Base-by-base conservation (phyloP, 1,139 yeast genomes). In the Taiozyma sp. region DNA sequence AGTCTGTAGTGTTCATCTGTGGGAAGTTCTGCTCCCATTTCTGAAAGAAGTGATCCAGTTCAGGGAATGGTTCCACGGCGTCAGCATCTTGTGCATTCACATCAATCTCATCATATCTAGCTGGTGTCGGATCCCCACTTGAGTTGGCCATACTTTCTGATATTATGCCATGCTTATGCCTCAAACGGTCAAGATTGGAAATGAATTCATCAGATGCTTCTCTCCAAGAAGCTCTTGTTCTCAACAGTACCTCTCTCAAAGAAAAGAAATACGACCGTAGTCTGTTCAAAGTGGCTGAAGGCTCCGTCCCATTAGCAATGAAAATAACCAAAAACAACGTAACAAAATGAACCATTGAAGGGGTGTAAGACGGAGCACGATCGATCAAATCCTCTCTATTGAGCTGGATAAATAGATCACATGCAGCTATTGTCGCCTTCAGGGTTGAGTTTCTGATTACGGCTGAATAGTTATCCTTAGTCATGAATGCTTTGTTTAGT, bases 401-500 rank as follows among this genome's bases (percentile, higher is more conserved):
- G 16, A 47, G 19, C 3, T 27, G 44, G 7, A 23, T 8, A 8
- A 55, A 23, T 2, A 54, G 40, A n/a, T 44, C 48, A 3, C 53
- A 44, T 16, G 61, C 57, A 23, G 54, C 54, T 1, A 48, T 27
- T 4, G 62, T 56, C 4, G 2, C 59, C 49, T n/a, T 45, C 39
- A n/a, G 60, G 46, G 43, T 58, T 54, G 54, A 50, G 19, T 50
- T 51, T 16, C 54, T 55, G 5, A 46, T 44, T 4, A 22, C 9
- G 3, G 57, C 50, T 1, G 48, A 24, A 13, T 47, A 36, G 3
- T 12, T 23, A 10, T 58, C 55, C 34, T 51, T 46, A 4, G 59
- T 44, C 23, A 22, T 22, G 32, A 60, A 58, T 3, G 58, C 39
- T 50, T 59, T 57, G 36, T 61, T 57, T 30, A 65, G 42, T 32